These are phyloP conservation scores for Cenchrus fungigraminus DNA, from an alignment of 176 grass and related monocot species.

Conservation along the genomic window DNA sequence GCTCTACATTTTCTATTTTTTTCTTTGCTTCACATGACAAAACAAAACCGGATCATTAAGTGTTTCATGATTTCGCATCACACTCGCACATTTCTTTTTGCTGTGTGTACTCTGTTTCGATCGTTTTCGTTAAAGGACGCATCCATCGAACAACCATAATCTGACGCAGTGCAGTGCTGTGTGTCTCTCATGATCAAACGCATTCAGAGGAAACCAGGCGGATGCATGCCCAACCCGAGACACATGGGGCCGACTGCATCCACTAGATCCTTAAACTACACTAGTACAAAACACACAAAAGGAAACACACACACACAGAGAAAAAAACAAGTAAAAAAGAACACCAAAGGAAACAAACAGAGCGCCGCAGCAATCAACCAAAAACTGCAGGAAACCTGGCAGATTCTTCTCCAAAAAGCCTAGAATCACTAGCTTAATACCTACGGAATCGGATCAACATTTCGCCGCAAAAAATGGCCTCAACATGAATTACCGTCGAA, in stretches of 20 bases:
- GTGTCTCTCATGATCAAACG: neutral
- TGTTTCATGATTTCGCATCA: neutral
- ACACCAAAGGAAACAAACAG: neutral
- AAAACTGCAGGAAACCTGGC: conserved; percentile 12
- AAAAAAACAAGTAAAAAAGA: neutral
- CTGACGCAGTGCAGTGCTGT: conserved; percentile 6
- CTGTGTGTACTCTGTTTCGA: neutral
- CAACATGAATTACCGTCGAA: too few relatives aligned
- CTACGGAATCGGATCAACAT: neutral
- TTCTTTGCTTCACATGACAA: neutral
- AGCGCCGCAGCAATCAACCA: neutral
- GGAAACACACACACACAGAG: neutral
- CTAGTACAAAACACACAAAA: neutral
- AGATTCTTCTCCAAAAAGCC: conserved; percentile 50
- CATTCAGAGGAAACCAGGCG: neutral
- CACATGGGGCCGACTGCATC: conserved; percentile 46
- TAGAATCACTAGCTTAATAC: conserved; percentile 15
- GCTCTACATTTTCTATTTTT: neutral
- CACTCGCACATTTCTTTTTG: neutral
- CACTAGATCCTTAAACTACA: conserved; percentile 42
- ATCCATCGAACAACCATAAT: neutral
- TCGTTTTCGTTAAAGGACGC: neutral
- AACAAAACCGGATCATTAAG: neutral
- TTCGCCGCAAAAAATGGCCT: too few relatives aligned
- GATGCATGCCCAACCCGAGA: conserved; percentile 45